Evolutionary conservation across 1,284 basidiomycete genomes (phyloP).

Genomic region (Microstroma glucosiphilum): DNA sequence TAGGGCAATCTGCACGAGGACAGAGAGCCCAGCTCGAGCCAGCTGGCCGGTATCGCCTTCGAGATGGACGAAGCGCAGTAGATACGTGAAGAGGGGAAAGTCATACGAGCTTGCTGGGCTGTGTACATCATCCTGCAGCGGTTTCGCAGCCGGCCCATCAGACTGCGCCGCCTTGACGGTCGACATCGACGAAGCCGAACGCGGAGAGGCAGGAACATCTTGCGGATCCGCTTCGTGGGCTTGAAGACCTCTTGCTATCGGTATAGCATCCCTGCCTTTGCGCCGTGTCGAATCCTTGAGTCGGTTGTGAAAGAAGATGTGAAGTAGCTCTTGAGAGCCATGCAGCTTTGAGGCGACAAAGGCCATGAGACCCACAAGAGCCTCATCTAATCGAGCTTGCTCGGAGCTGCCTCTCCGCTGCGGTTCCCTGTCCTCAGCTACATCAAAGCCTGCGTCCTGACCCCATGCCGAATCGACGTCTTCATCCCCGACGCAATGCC

Average conservation of each 20-base stretch:
- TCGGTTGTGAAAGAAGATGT: conserved; percentile 33
- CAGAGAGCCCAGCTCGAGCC: conserved; percentile 81
- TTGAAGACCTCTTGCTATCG: not conserved
- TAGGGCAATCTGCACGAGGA: conserved; percentile 73
- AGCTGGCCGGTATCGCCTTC: conserved; percentile 91
- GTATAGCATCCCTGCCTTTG: not conserved
- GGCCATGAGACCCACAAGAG: conserved; percentile 43
- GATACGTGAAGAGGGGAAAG: conserved; percentile 68
- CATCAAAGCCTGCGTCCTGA: conserved; percentile 16
- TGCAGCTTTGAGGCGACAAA: conserved; percentile 41
- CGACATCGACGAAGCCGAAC: conserved; percentile 19
- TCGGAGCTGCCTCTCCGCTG: conserved; percentile 31
- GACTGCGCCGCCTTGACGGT: conserved; percentile 5
- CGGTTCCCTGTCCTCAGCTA: conserved; percentile 15
- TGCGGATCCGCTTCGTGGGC: no score
- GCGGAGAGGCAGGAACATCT: not conserved
- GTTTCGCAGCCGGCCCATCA: not conserved
- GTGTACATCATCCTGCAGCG: not conserved
- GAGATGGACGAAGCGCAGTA: conserved; percentile 87
- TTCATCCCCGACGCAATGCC: conserved; percentile 83
- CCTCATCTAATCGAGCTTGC: conserved; percentile 20
- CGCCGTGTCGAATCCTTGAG: not conserved
- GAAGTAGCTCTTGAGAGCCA: conserved; percentile 36
- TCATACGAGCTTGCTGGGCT: conserved; percentile 11
- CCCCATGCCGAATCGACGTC: conserved; percentile 8